These are phyloP conservation scores for Ploettnerulaceae sp. DNA, from an alignment of 2,329 filamentous ascomycete species.

Conservation along the genomic window DNA sequence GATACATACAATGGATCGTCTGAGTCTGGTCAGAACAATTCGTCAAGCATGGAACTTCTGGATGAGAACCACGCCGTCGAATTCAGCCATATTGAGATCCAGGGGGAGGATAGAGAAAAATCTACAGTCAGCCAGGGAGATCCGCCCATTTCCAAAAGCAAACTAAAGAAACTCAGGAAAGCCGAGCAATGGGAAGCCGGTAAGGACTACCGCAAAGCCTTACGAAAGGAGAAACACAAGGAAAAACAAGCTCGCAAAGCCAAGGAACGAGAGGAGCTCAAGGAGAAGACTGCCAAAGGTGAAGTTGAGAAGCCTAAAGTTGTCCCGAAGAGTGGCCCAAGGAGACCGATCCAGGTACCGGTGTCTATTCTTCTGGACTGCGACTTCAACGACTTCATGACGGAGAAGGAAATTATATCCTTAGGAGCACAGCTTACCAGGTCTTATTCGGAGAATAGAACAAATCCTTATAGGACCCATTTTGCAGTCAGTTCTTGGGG, in stretches of 20 bases:
- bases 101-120: background rate
- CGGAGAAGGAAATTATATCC: slow-evolving; percentile 77
- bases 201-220: slow-evolving; percentile 52
- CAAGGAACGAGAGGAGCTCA: slow-evolving; percentile 41
- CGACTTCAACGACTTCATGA: slow-evolving; percentile 87
- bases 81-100: background rate
- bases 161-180: slow-evolving; percentile 72
- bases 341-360: slow-evolving; percentile 54
- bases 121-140: slow-evolving; percentile 4
- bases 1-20: slow-evolving; percentile 10
- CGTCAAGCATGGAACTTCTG: background rate
- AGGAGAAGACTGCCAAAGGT: slow-evolving; percentile 36
- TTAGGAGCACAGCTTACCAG: slow-evolving; percentile 79
- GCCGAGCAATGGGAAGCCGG: slow-evolving; percentile 72
- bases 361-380: slow-evolving; percentile 85
- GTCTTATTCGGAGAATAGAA: slow-evolving; percentile 82
- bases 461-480: slow-evolving; percentile 62
- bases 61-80: background rate
- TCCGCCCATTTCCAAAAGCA: slow-evolving; percentile 70
- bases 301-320: slow-evolving; percentile 15
- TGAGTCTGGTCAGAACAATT: slow-evolving; percentile 1
- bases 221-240: slow-evolving; percentile 48
- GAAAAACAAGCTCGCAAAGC: slow-evolving; percentile 48
- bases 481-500: slow-evolving; percentile 75
- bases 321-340: slow-evolving; percentile 10